phyloP scores from a whole-genome alignment of 805 yeast genomes.

The Candida nemodendra region DNA sequence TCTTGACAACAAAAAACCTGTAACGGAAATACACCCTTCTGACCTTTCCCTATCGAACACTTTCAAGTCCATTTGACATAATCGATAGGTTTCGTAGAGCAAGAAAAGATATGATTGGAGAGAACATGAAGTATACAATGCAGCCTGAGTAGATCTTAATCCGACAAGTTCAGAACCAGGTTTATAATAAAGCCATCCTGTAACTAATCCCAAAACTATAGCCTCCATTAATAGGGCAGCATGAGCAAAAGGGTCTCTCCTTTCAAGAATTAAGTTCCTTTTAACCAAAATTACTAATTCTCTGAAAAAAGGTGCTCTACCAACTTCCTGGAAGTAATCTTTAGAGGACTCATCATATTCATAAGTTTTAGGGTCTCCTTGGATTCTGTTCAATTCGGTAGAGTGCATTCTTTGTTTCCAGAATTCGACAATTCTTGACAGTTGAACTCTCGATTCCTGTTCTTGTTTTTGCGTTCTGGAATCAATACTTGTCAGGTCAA shows the following conservation, averaged over 20 bases:
- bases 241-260: constrained; percentile 52
- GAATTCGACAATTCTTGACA: constrained; percentile 31
- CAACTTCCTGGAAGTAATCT: constrained; percentile 23
- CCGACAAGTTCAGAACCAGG: constrained; percentile 64
- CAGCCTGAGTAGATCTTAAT: constrained; percentile 55
- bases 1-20: constrained; percentile 67
- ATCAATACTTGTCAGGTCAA: constrained; percentile 60
- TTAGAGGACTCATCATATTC: background rate
- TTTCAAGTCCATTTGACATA: constrained; percentile 53
- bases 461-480: constrained; percentile 39
- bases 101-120: constrained; percentile 55
- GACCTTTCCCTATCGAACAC: constrained; percentile 66
- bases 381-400: constrained; percentile 1
- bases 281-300: constrained; percentile 44
- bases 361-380: background rate
- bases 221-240: constrained; percentile 41
- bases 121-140: constrained; percentile 52
- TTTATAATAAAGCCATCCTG: constrained; percentile 75
- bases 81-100: constrained; percentile 57
- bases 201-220: constrained; percentile 52
- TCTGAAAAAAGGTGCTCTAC: constrained; percentile 40
- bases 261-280: constrained; percentile 45
- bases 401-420: constrained; percentile 38
- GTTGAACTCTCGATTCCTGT: constrained; percentile 32
- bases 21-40: constrained; percentile 63